Base-by-base conservation (phyloP, 306 rosid species). In the Citrullus amarus region DNA sequence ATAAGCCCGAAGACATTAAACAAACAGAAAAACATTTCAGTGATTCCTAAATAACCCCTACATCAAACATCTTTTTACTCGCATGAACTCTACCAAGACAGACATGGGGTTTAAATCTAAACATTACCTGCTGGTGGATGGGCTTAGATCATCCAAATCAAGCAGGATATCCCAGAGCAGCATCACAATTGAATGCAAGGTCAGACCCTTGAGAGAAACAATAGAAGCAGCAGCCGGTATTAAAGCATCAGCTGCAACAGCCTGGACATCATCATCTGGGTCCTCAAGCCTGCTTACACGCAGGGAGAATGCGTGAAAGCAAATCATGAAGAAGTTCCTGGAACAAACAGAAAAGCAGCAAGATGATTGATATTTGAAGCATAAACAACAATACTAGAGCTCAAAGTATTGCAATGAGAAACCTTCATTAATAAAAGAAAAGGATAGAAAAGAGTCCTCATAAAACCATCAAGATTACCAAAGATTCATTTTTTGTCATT, bases 211-310 rank as follows among this genome's bases (percentile, higher is more conserved):
- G 73, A 91, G 83, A 59, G 91, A 82, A 79, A 95, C 98, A 87
- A 95, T 86, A 78, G 92, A 85, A 80, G 91, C 86, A 57, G 97
- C 91, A 57, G 96, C 90, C 28, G 98, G 98, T 82, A 95, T 86
- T 77, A 95, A 85, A 77, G 98, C 97, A 83, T 95, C 98, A n/a
- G 98, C 98, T 81, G 98, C 97, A 80, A 95, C 97, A 17, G 98
- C 98, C 77, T 97, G 91, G 75, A 95, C 98, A 84, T 95, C 98
- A 83, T 95, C 98, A 84, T 95, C 98, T 2, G 97, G 96, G 76
- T 95, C 98, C 90, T 89, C 97, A 81, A 95, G 87, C 71, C 98
- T 88, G 89, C 83, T 86, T 95, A 87, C 98, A 95, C 17, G 97
- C 93, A 50, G 98, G 96, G 80, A 95, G 96, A 83, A 92, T 87